Conservation (phyloP, 2,329 filamentous ascomycete species). For the Bipolaris gigantea region DNA sequence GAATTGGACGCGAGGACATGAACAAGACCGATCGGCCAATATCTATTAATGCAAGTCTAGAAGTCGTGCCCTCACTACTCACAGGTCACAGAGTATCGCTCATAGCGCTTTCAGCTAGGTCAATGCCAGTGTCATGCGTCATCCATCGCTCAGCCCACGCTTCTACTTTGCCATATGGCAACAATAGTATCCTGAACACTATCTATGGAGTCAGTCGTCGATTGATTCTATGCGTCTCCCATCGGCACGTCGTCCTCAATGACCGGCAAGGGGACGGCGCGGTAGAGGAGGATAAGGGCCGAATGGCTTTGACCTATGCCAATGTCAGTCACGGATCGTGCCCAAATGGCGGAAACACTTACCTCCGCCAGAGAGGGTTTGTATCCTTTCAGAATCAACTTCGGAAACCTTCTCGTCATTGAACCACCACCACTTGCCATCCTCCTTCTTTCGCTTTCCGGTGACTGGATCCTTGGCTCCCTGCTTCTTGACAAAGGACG, state of each 20-base stretch:
- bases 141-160: conserved; percentile 7
- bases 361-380: conserved; percentile 85
- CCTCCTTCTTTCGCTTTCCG: conserved; percentile 76
- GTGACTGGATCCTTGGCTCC: conserved; percentile 71
- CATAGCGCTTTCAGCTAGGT: conserved; percentile 27
- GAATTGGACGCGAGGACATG: conserved; percentile 20
- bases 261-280: conserved; percentile 68
- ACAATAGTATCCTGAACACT: background rate
- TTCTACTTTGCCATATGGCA: background rate
- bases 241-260: conserved; percentile 52
- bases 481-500: conserved; percentile 94
- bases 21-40: conserved; percentile 3
- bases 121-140: conserved; percentile 34
- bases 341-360: conserved; percentile 31
- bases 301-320: conserved; percentile 70
- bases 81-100: conserved; percentile 10
- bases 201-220: background rate
- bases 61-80: conserved; percentile 25
- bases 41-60: conserved; percentile 16
- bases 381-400: conserved; percentile 88
- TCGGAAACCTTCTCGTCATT: conserved; percentile 97
- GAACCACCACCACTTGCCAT: conserved; percentile 99
- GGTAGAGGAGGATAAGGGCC: conserved; percentile 78
- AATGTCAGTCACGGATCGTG: conserved; percentile 18
- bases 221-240: conserved; percentile 22